Conservation (phyloP, 768 basidiomycete genomes). For the Podaxis carcinomalis region DNA sequence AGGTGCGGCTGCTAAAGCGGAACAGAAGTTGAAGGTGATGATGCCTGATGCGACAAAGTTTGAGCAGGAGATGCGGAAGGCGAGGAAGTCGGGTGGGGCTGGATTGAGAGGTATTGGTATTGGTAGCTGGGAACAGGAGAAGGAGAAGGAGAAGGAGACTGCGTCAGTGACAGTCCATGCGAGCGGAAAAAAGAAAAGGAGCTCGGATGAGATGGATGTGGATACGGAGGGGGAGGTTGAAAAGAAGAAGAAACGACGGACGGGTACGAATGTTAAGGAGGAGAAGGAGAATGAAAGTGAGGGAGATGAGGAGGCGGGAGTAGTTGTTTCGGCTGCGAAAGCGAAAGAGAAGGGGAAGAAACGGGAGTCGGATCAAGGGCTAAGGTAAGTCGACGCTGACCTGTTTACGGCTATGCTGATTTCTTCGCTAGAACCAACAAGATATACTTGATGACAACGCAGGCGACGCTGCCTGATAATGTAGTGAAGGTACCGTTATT, state of each 20-base stretch:
- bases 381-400: not conserved
- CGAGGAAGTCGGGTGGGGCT: constrained; percentile 25
- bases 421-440: constrained; percentile 14
- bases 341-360: constrained; percentile 16
- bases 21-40: constrained; percentile 55
- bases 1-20: constrained; percentile 40
- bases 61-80: constrained; percentile 55
- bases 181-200: constrained; percentile 16
- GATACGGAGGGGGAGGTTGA: constrained; percentile 1
- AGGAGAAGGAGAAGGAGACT: constrained; percentile 3
- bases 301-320: constrained; percentile 8
- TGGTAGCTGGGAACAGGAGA: constrained; percentile 10
- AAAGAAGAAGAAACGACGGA: constrained; percentile 1
- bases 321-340: constrained; percentile 7
- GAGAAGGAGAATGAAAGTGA: constrained; percentile 15
- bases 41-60: constrained; percentile 77
- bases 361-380: constrained; percentile 1
- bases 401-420: not conserved
- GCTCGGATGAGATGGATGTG: constrained; percentile 1
- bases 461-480: constrained; percentile 52
- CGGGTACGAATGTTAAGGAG: not conserved
- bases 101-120: constrained; percentile 18
- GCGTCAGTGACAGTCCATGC: not conserved
- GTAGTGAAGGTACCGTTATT: constrained; percentile 49
- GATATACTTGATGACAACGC: constrained; percentile 65